phyloP scores from a whole-genome alignment of 208 protist genomes.

The Naegleria fowleri region DNA sequence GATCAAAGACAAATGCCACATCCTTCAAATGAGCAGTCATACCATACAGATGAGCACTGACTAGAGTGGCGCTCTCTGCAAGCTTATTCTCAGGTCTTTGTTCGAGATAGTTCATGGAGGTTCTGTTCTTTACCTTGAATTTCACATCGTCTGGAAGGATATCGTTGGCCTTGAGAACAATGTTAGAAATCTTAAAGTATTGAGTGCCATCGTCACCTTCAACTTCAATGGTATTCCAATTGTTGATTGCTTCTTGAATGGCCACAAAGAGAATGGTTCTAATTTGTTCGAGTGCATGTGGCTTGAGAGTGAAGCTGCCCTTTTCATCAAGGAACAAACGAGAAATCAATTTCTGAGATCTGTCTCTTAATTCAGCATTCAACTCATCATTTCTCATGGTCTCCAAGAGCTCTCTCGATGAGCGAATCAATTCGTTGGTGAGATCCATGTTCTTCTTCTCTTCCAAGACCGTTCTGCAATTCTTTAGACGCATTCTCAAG shows the following conservation, averaged over 20 bases:
- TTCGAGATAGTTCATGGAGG: background rate
- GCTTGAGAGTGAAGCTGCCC: background rate
- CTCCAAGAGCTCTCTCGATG: background rate
- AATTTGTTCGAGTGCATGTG: background rate
- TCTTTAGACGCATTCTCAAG: background rate
- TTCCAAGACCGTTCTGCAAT: background rate
- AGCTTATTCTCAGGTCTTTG: background rate
- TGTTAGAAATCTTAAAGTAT: background rate
- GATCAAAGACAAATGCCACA: background rate
- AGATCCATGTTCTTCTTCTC: background rate
- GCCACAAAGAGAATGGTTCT: background rate
- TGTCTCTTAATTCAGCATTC: background rate
- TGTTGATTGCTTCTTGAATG: slow-evolving; percentile 1
- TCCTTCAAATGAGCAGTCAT: slow-evolving; percentile 7
- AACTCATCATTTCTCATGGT: background rate
- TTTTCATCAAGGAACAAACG: background rate
- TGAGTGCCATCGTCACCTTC: background rate
- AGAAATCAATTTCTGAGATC: background rate
- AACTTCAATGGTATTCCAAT: background rate
- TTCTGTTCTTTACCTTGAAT: background rate
- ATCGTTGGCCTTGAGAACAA: background rate
- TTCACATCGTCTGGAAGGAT: slow-evolving; percentile 2
- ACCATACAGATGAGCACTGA: background rate
- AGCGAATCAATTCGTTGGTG: background rate
- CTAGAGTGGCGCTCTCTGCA: background rate